Evolutionary conservation across 2,329 filamentous ascomycete genomes (phyloP).

Genomic region (Aureobasidium namibiae): DNA sequence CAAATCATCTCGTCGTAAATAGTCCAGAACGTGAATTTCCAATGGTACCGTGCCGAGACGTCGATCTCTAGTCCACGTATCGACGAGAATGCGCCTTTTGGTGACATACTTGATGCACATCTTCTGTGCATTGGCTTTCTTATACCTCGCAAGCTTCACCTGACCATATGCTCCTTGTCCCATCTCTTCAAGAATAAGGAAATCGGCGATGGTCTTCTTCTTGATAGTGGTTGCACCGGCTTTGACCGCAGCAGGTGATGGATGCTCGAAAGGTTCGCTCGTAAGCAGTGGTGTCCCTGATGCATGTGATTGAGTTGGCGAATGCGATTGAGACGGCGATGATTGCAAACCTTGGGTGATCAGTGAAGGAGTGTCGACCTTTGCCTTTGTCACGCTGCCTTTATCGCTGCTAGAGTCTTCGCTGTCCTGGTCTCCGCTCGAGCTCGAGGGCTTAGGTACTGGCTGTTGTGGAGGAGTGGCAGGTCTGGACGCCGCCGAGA

Average conservation of each 20-base stretch:
- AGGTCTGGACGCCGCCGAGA: conserved; percentile 52
- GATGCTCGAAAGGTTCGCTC: conserved; percentile 31
- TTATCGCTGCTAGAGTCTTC: conserved; percentile 6
- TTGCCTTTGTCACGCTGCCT: not conserved
- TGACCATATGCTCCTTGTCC: conserved; percentile 96
- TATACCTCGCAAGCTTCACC: conserved; percentile 87
- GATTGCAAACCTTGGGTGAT: not conserved
- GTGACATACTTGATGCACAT: conserved; percentile 97
- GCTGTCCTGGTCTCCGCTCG: conserved; percentile 27
- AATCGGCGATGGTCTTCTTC: conserved; percentile 85
- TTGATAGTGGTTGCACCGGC: conserved; percentile 24
- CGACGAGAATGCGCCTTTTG: conserved; percentile 90
- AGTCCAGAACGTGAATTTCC: conserved; percentile 95
- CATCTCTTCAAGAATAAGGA: conserved; percentile 93
- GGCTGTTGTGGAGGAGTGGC: conserved; percentile 70
- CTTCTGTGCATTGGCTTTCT: conserved; percentile 62
- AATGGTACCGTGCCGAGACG: conserved; percentile 88
- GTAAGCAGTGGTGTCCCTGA: conserved; percentile 33
- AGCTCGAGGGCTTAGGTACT: conserved; percentile 58
- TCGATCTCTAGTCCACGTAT: conserved; percentile 95
- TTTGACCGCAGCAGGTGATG: conserved; percentile 27
- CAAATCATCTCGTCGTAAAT: conserved; percentile 65
- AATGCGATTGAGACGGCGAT: conserved; percentile 26
- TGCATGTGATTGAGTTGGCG: conserved; percentile 37
- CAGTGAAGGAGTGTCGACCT: not conserved